Conservation (phyloP, 257 asterid genomes). For the Solanum ahanhuiri region DNA sequence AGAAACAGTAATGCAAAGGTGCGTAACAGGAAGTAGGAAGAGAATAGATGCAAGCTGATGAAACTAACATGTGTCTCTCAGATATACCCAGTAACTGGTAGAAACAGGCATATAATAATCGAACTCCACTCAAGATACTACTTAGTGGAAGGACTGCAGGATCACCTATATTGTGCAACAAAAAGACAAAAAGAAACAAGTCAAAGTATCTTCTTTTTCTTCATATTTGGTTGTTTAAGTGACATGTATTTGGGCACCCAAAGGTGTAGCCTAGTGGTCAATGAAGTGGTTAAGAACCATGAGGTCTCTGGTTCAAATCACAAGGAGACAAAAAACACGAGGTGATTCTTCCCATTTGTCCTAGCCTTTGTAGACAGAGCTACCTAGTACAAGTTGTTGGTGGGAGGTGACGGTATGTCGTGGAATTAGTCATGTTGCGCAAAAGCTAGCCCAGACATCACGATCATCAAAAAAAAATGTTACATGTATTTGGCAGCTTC, state of each 20-base stretch:
- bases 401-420: not conserved
- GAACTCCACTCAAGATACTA: not conserved
- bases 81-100: not conserved
- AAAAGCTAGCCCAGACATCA: not conserved
- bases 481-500: not conserved
- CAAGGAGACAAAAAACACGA: not conserved
- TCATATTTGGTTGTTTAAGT: not conserved
- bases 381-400: too few relatives aligned
- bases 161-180: not conserved
- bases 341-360: not conserved
- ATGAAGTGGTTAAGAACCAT: too few relatives aligned
- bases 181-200: not conserved
- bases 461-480: not conserved
- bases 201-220: not conserved
- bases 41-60: not conserved
- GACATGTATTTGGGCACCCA: not conserved
- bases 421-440: not conserved
- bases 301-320: not conserved
- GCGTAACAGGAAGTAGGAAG: not conserved
- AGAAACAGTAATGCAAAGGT: not conserved
- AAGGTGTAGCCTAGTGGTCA: too few relatives aligned
- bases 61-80: not conserved
- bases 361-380: too few relatives aligned
- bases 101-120: not conserved
- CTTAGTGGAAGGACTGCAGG: not conserved